Percentiles rank a stretch among this genome's conserved stretches.
Conservation (phyloP, 2,329 filamentous ascomycete species). For the Oidium heveae region DNA sequence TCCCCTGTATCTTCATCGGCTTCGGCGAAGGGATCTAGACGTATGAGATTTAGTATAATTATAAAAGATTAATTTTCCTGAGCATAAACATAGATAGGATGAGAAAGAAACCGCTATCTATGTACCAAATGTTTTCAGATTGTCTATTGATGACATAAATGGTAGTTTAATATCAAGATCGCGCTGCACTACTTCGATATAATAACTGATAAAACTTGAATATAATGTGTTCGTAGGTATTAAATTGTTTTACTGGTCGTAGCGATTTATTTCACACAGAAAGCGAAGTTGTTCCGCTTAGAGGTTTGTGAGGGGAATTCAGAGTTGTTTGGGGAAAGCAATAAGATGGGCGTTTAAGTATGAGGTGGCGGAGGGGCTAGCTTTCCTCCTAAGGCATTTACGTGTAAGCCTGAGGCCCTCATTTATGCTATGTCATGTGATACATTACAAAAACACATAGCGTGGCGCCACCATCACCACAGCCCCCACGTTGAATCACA, state of each 20-base stretch:
- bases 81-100: neutral
- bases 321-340: neutral
- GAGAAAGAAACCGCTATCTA: neutral
- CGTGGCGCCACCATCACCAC: too few species aligned
- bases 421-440: too few species aligned
- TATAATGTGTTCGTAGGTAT: neutral
- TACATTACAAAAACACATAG: too few species aligned
- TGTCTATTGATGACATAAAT: slow-evolving; percentile 63
- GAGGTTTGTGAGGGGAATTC: neutral
- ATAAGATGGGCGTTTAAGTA: neutral
- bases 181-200: neutral
- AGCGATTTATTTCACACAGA: neutral
- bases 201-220: neutral
- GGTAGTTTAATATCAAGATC: slow-evolving; percentile 1
- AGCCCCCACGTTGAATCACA: too few species aligned
- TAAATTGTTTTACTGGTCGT: neutral
- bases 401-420: too few species aligned
- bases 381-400: too few species aligned
- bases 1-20: slow-evolving; percentile 98
- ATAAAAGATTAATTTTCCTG: neutral
- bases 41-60: slow-evolving; percentile 4
- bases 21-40: slow-evolving; percentile 97
- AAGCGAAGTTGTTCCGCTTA: neutral
- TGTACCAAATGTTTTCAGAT: slow-evolving; percentile 87
- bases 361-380: neutral